Evolutionary conservation across 176 grass and related monocot genomes (phyloP).

Genomic region (Puccinellia tenuiflora): DNA sequence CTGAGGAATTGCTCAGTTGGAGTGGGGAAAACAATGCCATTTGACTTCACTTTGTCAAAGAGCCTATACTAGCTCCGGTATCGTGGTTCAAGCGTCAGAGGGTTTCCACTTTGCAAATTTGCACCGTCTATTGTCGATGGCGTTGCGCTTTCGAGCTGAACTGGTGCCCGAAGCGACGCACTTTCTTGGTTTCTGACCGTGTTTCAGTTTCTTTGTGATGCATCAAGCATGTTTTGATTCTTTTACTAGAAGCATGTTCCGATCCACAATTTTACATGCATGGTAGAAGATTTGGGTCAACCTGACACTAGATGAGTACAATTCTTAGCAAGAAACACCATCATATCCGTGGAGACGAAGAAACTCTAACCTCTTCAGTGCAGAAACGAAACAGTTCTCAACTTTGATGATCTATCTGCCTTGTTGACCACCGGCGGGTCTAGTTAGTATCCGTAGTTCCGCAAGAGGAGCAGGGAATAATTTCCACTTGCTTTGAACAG

Average conservation of each 20-base stretch:
- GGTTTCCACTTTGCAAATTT: background rate
- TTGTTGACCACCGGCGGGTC: background rate
- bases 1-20: slow-evolving; percentile 26
- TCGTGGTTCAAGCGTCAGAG: background rate
- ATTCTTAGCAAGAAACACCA: background rate
- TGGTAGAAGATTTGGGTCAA: too few relatives aligned
- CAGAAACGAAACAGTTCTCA: background rate
- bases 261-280: too few relatives aligned
- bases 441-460: background rate
- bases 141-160: slow-evolving; percentile 6
- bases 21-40: slow-evolving; percentile 9
- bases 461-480: background rate
- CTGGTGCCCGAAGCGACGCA: background rate
- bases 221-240: background rate
- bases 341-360: background rate
- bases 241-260: background rate
- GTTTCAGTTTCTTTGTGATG: slow-evolving; percentile 7
- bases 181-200: slow-evolving; percentile 13
- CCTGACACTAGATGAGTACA: too few relatives aligned
- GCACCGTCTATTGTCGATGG: background rate
- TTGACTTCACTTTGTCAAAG: slow-evolving; percentile 33
- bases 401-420: too few relatives aligned
- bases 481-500: background rate
- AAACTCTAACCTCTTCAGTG: background rate
- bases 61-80: slow-evolving; percentile 28